A percentile compares a stretch with the other conserved stretches of the same genome.
phyloP scores from a whole-genome alignment of 2,329 filamentous ascomycete species.

The Lachnellula hyalina region DNA sequence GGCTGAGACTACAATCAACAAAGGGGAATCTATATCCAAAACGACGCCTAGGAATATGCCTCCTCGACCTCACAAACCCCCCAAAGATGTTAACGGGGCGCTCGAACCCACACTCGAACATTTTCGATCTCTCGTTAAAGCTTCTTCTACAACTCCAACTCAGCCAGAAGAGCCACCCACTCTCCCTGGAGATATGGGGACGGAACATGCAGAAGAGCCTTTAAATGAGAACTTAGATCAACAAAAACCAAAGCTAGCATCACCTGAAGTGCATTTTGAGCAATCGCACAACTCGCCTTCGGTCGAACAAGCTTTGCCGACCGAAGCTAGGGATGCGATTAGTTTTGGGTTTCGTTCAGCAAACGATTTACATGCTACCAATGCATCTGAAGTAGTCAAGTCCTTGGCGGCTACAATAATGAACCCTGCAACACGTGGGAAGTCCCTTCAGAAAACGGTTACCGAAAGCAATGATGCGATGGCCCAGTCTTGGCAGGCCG shows the following conservation, averaged over 20 bases:
- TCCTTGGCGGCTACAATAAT: constrained; percentile 6
- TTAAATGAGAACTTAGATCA: neutral
- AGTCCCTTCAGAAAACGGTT: constrained; percentile 20
- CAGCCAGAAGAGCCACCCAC: neutral
- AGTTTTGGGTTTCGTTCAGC: constrained; percentile 1
- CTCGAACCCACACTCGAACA: constrained; percentile 11
- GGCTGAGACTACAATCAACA: neutral
- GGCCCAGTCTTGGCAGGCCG: constrained; percentile 8
- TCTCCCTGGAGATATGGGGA: neutral
- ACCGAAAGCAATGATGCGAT: constrained; percentile 19
- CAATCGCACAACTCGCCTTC: neutral
- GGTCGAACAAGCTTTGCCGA: neutral
- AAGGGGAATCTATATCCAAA: neutral
- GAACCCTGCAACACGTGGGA: constrained; percentile 27
- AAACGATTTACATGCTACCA: neutral
- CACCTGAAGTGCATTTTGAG: constrained; percentile 6
- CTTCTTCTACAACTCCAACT: neutral
- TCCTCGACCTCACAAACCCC: neutral
- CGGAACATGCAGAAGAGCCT: neutral
- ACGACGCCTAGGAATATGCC: neutral
- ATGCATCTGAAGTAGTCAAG: neutral
- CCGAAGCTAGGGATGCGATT: neutral
- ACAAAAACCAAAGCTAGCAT: neutral
- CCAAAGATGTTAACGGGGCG: neutral
- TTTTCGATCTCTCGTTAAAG: constrained; percentile 13